A percentile compares a stretch with the other conserved stretches of the same genome.
Conservation (phyloP, 2,329 filamentous ascomycete genomes). For the Cladosporium sp. region DNA sequence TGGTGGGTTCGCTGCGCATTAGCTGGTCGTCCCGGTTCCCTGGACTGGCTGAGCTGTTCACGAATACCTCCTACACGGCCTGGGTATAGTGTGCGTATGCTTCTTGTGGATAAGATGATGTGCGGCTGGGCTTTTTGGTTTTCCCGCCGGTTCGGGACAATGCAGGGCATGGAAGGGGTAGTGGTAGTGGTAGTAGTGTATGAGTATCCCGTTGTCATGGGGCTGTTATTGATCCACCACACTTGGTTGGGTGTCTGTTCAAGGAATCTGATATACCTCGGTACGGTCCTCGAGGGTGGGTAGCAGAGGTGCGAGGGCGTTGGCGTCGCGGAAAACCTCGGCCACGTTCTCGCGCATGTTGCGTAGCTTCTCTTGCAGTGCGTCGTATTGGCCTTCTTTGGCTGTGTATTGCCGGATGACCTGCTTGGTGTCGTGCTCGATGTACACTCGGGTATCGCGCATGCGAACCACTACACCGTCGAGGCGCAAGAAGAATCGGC, state of each 20-base stretch:
- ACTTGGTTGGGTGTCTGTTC: constrained; percentile 10
- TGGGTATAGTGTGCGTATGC: no score
- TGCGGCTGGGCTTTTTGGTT: no score
- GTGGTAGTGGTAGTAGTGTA: neutral
- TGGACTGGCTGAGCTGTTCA: neutral
- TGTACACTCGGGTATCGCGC: constrained; percentile 83
- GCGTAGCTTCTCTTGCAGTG: constrained; percentile 56
- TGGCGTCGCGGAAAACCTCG: constrained; percentile 72
- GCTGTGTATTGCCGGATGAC: constrained; percentile 86
- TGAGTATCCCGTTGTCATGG: neutral
- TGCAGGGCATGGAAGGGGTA: neutral
- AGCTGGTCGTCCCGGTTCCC: neutral
- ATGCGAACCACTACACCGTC: constrained; percentile 86
- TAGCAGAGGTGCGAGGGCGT: constrained; percentile 64
- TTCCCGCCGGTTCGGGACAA: neutral
- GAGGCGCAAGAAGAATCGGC: constrained; percentile 84
- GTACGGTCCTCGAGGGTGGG: constrained; percentile 64
- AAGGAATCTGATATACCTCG: constrained; percentile 44
- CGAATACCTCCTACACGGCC: no score
- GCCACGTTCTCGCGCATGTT: constrained; percentile 68
- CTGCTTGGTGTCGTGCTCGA: constrained; percentile 75
- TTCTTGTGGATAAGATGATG: no score
- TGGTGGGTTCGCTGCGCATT: neutral
- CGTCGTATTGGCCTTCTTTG: constrained; percentile 76
- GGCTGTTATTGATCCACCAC: neutral